phyloP scores from a whole-genome alignment of 768 basidiomycete genomes.

The Suillus fuscotomentosus region DNA sequence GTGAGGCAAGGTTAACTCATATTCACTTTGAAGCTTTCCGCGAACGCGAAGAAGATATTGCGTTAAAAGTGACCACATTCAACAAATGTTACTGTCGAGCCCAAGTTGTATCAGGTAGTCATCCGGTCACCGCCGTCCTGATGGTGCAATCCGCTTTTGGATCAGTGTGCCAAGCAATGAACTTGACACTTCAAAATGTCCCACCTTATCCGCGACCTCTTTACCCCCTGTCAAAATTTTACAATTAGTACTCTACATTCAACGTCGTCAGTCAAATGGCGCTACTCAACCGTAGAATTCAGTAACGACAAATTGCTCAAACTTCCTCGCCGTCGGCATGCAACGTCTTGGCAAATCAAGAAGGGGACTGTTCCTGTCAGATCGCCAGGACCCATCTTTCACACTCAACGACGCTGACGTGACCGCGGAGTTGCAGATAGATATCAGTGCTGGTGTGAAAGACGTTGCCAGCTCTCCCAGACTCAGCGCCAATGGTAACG shows the following conservation, averaged over 20 bases:
- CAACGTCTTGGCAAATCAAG: background rate
- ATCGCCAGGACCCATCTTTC: background rate
- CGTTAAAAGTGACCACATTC: background rate
- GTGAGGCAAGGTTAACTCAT: background rate
- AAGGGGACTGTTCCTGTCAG: background rate
- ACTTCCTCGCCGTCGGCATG: background rate
- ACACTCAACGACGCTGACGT: background rate
- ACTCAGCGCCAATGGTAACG: background rate
- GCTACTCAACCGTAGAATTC: background rate
- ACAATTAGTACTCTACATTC: background rate
- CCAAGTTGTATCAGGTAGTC: background rate
- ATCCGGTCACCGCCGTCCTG: background rate
- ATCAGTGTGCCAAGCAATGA: background rate
- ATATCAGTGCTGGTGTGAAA: constrained; percentile 1
- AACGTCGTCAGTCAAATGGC: background rate
- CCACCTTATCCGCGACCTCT: background rate
- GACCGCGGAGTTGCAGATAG: constrained; percentile 19
- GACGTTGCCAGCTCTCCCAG: constrained; percentile 1
- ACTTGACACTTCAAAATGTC: background rate
- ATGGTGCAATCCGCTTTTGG: background rate
- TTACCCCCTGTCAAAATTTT: background rate
- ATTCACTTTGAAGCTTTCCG: background rate
- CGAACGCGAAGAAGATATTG: background rate
- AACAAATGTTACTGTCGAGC: background rate
- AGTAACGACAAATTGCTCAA: background rate